phyloP scores from a whole-genome alignment of 2,329 filamentous ascomycete species.

The Apiospora pterosperma region DNA sequence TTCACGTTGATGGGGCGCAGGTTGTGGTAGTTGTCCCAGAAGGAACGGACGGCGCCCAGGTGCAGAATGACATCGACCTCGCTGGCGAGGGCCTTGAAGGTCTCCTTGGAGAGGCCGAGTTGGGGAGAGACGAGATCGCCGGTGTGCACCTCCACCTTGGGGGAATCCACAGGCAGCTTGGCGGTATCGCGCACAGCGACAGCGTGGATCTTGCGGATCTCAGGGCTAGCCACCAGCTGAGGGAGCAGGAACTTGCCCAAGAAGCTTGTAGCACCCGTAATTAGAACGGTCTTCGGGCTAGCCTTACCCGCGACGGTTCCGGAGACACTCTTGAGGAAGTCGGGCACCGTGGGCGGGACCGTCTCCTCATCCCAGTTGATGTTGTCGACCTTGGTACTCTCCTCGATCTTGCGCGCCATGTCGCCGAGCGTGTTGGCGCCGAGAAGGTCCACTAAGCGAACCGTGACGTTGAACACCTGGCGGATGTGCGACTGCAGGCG shows the following conservation, averaged over 20 bases:
- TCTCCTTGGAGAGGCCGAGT: conserved; percentile 35
- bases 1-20: conserved; percentile 26
- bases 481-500: conserved; percentile 7
- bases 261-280: conserved; percentile 31
- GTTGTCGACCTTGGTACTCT: neutral
- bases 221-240: conserved; percentile 22
- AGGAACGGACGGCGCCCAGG: conserved; percentile 34
- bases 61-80: conserved; percentile 48
- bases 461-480: conserved; percentile 3
- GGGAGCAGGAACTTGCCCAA: conserved; percentile 30
- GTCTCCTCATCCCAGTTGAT: conserved; percentile 11
- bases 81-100: conserved; percentile 23
- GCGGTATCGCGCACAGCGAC: conserved; percentile 27
- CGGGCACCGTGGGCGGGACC: neutral
- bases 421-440: conserved; percentile 4
- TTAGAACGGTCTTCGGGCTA: conserved; percentile 14
- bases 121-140: conserved; percentile 33
- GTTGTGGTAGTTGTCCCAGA: conserved; percentile 26
- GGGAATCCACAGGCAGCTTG: conserved; percentile 8
- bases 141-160: conserved; percentile 28
- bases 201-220: conserved; percentile 32
- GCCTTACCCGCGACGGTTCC: no score
- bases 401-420: conserved; percentile 8
- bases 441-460: conserved; percentile 8
- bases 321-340: neutral